These are phyloP conservation scores for Ophiostoma ips DNA, from an alignment of 2,329 filamentous ascomycete species.

Conservation along the genomic window DNA sequence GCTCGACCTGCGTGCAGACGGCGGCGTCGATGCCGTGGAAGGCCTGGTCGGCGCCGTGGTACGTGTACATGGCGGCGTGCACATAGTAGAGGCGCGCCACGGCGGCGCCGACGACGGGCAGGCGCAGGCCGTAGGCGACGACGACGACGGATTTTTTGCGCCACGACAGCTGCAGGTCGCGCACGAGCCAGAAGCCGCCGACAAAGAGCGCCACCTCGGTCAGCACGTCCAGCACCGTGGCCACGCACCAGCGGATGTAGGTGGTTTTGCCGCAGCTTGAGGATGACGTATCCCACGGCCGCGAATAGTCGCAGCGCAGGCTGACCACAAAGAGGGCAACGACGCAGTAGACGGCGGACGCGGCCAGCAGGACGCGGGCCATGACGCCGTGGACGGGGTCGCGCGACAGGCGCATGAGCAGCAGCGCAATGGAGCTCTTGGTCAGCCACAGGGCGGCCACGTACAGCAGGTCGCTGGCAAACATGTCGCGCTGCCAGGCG, in stretches of 20 bases:
- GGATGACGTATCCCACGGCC: conserved; percentile 23
- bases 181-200: conserved; percentile 24
- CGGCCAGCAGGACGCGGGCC: conserved; percentile 22
- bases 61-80: conserved; percentile 9
- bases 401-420: conserved; percentile 31
- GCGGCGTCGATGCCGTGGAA: conserved; percentile 22
- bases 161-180: conserved; percentile 23
- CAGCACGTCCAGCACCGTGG: conserved; percentile 25
- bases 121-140: conserved; percentile 26
- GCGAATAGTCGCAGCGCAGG: conserved; percentile 25
- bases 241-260: conserved; percentile 25
- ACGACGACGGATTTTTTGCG: conserved; percentile 26
- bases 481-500: conserved; percentile 23
- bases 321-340: conserved; percentile 26
- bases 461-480: conserved; percentile 28
- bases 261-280: conserved; percentile 17
- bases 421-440: conserved; percentile 27
- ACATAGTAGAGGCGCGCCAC: conserved; percentile 25
- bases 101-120: conserved; percentile 26
- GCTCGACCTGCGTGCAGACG: conserved; percentile 26
- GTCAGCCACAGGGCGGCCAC: conserved; percentile 27
- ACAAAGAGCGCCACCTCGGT: conserved; percentile 25
- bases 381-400: conserved; percentile 24
- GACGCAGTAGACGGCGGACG: conserved; percentile 24
- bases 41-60: conserved; percentile 22